Evolutionary conservation across 176 grass and related monocot genomes (phyloP).

Genomic region (Carex myosuroides): DNA sequence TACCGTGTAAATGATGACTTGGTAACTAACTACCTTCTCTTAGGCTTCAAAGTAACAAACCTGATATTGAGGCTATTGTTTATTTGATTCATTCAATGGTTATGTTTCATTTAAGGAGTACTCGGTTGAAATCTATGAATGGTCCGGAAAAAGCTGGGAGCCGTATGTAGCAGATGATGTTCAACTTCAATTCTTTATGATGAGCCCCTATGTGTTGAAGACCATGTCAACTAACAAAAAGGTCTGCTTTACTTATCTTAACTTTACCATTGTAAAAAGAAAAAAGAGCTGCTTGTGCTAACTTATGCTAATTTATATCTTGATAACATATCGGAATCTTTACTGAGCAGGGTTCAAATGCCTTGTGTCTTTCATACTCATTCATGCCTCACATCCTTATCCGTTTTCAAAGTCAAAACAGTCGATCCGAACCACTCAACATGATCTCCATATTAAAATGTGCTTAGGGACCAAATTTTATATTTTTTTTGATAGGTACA

Average conservation of each 20-base stretch:
- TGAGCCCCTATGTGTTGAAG: constrained; percentile 97
- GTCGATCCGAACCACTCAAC: too few relatives aligned
- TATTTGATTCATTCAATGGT: constrained; percentile 8
- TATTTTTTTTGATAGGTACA: too few relatives aligned
- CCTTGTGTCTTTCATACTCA: too few relatives aligned
- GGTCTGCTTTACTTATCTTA: constrained; percentile 19
- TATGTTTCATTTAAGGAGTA: constrained; percentile 62
- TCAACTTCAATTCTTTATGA: constrained; percentile 99
- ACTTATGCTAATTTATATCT: constrained; percentile 29
- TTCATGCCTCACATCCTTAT: too few relatives aligned
- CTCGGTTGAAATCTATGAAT: constrained; percentile 96
- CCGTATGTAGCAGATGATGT: constrained; percentile 95
- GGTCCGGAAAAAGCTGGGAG: constrained; percentile 94
- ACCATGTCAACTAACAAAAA: constrained; percentile 67
- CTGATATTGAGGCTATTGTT: neutral
- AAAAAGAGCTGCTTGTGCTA: constrained; percentile 14
- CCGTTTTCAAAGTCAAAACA: too few relatives aligned
- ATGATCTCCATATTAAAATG: too few relatives aligned
- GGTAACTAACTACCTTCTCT: constrained; percentile 48
- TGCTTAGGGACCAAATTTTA: too few relatives aligned
- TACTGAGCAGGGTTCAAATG: too few relatives aligned
- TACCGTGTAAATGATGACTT: constrained; percentile 98
- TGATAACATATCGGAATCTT: neutral
- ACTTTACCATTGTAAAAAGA: constrained; percentile 11
- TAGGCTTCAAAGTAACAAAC: neutral